Evolutionary conservation across 23 red algal genomes (phyloP).

Genomic region (Agarophyton chilense): DNA sequence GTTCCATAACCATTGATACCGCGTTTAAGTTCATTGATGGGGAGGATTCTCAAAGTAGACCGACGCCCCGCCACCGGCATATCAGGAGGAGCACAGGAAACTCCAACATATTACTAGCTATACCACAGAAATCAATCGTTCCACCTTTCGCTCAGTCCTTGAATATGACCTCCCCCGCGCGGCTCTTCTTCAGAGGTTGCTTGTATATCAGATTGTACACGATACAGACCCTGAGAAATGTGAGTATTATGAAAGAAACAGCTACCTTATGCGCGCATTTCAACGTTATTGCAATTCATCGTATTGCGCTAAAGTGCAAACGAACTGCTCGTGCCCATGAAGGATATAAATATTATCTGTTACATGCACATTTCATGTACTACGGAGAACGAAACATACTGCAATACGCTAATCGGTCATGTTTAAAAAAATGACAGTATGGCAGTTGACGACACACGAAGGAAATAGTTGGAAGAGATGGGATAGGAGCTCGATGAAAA

Average conservation of each 20-base stretch:
- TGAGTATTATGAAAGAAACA: slow-evolving; percentile 54
- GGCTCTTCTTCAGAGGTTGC: slow-evolving; percentile 44
- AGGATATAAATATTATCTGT: slow-evolving; percentile 79
- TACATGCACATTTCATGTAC: slow-evolving; percentile 69
- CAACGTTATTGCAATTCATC: slow-evolving; percentile 66
- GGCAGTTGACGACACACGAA: slow-evolving; percentile 49
- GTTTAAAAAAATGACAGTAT: slow-evolving; percentile 58
- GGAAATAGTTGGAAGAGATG: slow-evolving; percentile 36
- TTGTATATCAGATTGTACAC: slow-evolving; percentile 74
- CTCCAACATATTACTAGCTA: slow-evolving; percentile 58
- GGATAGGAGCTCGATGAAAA: slow-evolving; percentile 7
- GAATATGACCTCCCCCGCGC: slow-evolving; percentile 34
- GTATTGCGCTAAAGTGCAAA: slow-evolving; percentile 40
- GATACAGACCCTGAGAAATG: slow-evolving; percentile 47
- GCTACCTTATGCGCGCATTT: slow-evolving; percentile 65
- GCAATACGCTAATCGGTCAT: slow-evolving; percentile 37
- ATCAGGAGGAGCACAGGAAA: slow-evolving; percentile 53
- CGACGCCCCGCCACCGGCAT: slow-evolving; percentile 59
- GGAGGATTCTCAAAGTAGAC: slow-evolving; percentile 71
- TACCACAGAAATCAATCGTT: slow-evolving; percentile 54
- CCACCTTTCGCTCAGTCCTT: slow-evolving; percentile 56
- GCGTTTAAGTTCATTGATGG: slow-evolving; percentile 76
- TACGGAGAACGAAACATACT: slow-evolving; percentile 54
- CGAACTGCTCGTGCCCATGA: slow-evolving; percentile 72
- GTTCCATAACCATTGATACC: slow-evolving; percentile 20